phyloP scores from a whole-genome alignment of 2,329 filamentous ascomycete species.

The Xylariomycetidae sp. region DNA sequence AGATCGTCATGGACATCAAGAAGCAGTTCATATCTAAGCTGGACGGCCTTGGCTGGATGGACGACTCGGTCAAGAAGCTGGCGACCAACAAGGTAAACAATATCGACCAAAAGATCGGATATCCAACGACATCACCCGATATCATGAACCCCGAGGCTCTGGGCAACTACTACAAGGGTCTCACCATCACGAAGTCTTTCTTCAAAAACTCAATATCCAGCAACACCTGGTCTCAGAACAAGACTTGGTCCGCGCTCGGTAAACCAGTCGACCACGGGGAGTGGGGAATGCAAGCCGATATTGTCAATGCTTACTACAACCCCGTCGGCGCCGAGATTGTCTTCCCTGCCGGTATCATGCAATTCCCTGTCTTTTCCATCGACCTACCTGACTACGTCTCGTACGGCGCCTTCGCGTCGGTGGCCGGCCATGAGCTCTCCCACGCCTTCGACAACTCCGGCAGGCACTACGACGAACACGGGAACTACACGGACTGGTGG shows the following conservation, averaged over 20 bases:
- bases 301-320: constrained; percentile 57
- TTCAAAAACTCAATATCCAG: constrained; percentile 51
- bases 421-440: constrained; percentile 58
- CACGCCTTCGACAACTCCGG: constrained; percentile 63
- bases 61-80: constrained; percentile 53
- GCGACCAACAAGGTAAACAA: constrained; percentile 58
- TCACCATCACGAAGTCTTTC: constrained; percentile 45
- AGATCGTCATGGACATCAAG: constrained; percentile 67
- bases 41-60: constrained; percentile 45
- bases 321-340: constrained; percentile 58
- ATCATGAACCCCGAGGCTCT: constrained; percentile 50
- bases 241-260: constrained; percentile 49
- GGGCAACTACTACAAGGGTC: constrained; percentile 44
- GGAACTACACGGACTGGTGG: constrained; percentile 62
- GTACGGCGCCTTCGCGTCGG: constrained; percentile 57
- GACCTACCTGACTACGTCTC: constrained; percentile 45
- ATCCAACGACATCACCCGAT: constrained; percentile 54
- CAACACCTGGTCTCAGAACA: constrained; percentile 36
- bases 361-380: constrained; percentile 54
- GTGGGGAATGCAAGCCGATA: constrained; percentile 56
- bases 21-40: constrained; percentile 50
- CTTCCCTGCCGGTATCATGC: constrained; percentile 62
- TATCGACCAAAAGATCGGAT: constrained; percentile 60
- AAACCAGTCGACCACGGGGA: constrained; percentile 53
- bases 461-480: constrained; percentile 55